Conservation (phyloP, 176 grass and related monocot genomes). For the Carex pumila region DNA sequence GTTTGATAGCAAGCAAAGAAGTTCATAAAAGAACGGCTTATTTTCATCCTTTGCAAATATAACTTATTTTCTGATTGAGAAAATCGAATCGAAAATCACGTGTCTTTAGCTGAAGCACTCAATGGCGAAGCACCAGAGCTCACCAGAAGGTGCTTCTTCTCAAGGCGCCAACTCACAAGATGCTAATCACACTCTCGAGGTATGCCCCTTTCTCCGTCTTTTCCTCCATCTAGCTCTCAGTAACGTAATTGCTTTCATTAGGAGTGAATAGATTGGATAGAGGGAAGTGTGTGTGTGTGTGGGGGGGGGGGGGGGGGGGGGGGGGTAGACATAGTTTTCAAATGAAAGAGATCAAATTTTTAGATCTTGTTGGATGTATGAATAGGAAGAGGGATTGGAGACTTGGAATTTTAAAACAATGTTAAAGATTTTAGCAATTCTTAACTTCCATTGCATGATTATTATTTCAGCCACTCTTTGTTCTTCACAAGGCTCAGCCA, state of each 20-base stretch:
- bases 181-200: conserved; percentile 13
- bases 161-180: not conserved
- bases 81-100: not conserved
- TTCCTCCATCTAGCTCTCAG: not conserved
- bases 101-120: not conserved
- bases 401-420: not conserved
- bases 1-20: not conserved
- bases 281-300: not conserved
- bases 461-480: conserved; percentile 59
- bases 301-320: not conserved
- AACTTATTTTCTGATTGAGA: not conserved
- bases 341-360: not conserved
- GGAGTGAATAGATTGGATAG: not conserved
- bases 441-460: not conserved
- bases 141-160: not conserved
- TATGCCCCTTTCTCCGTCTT: not conserved
- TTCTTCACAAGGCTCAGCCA: conserved; percentile 51
- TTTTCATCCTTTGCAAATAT: not conserved
- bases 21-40: not conserved
- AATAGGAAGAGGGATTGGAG: not conserved
- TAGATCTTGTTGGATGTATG: not conserved
- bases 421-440: not conserved
- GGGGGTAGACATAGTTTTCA: not conserved
- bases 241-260: not conserved
- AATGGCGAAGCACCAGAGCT: not conserved